A percentile compares a stretch with the other conserved stretches of the same genome.
These are phyloP conservation scores for Priceomyces carsonii DNA, from an alignment of 805 yeast genomes.

Conservation along the genomic window DNA sequence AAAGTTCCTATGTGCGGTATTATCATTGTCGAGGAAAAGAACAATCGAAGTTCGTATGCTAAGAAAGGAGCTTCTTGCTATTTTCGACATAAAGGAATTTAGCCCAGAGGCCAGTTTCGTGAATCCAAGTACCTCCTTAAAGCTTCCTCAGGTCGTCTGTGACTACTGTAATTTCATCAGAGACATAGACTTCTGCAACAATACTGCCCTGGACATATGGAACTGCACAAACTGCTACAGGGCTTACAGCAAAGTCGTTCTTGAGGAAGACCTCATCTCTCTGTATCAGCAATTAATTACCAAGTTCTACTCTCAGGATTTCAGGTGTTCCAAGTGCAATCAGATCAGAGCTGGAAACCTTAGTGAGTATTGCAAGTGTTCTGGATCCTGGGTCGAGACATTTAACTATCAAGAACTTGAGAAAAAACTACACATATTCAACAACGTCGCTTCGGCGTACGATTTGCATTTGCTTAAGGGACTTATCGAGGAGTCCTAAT, in stretches of 20 bases:
- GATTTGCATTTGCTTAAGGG: slow-evolving; percentile 57
- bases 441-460: slow-evolving; percentile 59
- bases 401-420: slow-evolving; percentile 46
- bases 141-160: slow-evolving; percentile 71
- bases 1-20: slow-evolving; percentile 71
- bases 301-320: slow-evolving; percentile 75
- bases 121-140: slow-evolving; percentile 73
- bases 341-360: slow-evolving; percentile 66
- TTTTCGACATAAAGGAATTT: slow-evolving; percentile 84
- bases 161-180: slow-evolving; percentile 71
- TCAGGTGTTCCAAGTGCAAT: slow-evolving; percentile 76
- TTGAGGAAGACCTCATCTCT: slow-evolving; percentile 79
- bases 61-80: slow-evolving; percentile 68
- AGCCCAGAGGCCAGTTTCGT: slow-evolving; percentile 68
- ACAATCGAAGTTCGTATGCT: slow-evolving; percentile 72
- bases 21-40: slow-evolving; percentile 63
- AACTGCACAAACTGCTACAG: slow-evolving; percentile 66
- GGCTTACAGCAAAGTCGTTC: slow-evolving; percentile 60
- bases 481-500: slow-evolving; percentile 25
- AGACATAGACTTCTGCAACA: slow-evolving; percentile 82
- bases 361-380: slow-evolving; percentile 78
- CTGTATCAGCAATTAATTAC: slow-evolving; percentile 57
- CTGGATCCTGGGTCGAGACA: slow-evolving; percentile 80
- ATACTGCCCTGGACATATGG: slow-evolving; percentile 55
- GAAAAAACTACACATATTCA: slow-evolving; percentile 48